Conservation (phyloP, 352 stramenopile genomes). For the Pythium angustatum region DNA sequence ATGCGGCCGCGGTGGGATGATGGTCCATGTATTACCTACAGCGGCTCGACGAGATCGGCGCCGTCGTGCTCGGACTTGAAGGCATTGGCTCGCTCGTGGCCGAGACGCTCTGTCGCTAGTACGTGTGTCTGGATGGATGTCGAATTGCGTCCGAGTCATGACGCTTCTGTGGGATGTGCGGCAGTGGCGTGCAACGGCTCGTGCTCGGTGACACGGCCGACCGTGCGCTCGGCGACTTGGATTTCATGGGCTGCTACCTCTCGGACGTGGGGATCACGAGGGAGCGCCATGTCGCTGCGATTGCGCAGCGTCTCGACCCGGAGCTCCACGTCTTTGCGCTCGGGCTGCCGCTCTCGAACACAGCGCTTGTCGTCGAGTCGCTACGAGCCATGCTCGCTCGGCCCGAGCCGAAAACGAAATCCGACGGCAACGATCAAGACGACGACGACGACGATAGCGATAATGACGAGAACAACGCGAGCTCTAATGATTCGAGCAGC, state of each 20-base stretch:
- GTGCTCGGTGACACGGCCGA: constrained; percentile 35
- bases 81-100: constrained; percentile 42
- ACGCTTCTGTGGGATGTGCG: background rate
- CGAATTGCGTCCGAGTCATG: background rate
- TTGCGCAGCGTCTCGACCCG: constrained; percentile 34
- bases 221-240: constrained; percentile 36
- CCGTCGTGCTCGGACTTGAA: constrained; percentile 46
- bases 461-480: background rate
- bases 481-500: too few species aligned
- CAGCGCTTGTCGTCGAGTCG: constrained; percentile 12
- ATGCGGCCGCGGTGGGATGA: too few species aligned
- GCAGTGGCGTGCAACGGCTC: constrained; percentile 44
- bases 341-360: constrained; percentile 17
- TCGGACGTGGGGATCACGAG: constrained; percentile 33
- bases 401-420: background rate
- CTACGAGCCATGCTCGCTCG: constrained; percentile 13
- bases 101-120: constrained; percentile 49
- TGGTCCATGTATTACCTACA: constrained; percentile 8
- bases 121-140: background rate
- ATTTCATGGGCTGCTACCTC: constrained; percentile 36
- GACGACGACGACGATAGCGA: background rate
- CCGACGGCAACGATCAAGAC: background rate
- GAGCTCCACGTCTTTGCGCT: constrained; percentile 32
- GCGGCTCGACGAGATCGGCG: constrained; percentile 36
- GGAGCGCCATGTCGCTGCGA: constrained; percentile 35